Evolutionary conservation across 345 rosid genomes (phyloP).

Genomic region (Pugionium dolabratum): DNA sequence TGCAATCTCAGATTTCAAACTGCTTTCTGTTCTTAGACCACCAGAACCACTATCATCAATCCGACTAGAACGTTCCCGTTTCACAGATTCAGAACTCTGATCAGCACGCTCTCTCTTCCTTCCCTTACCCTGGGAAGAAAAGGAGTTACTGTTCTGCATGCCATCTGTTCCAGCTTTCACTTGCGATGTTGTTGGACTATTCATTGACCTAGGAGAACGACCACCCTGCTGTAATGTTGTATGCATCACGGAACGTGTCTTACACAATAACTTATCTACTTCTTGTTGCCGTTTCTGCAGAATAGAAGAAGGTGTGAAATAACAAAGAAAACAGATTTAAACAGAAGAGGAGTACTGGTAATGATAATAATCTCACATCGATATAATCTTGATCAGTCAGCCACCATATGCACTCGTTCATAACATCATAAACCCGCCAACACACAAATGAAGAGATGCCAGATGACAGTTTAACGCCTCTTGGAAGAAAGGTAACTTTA

Average conservation of each 20-base stretch:
- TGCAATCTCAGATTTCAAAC: constrained; percentile 64
- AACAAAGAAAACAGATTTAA: not conserved
- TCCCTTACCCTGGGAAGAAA: constrained; percentile 72
- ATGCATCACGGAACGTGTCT: constrained; percentile 75
- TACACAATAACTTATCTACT: constrained; percentile 71
- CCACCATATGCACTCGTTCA: constrained; percentile 83
- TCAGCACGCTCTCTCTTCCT: constrained; percentile 90
- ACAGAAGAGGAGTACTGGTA: not conserved
- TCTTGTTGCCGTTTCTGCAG: constrained; percentile 68
- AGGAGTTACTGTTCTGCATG: constrained; percentile 58
- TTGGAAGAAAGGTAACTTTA: constrained; percentile 90
- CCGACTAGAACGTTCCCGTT: constrained; percentile 68
- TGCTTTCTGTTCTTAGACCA: constrained; percentile 54
- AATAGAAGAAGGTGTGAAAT: not conserved
- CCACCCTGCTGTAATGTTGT: constrained; percentile 75
- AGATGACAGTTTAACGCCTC: constrained; percentile 74
- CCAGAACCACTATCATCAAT: constrained; percentile 69
- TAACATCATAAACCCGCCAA: constrained; percentile 78
- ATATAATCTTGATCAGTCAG: constrained; percentile 83
- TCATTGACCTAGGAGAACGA: constrained; percentile 75
- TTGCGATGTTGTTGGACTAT: constrained; percentile 79
- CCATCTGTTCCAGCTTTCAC: constrained; percentile 67
- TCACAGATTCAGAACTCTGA: constrained; percentile 67
- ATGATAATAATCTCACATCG: constrained; percentile 57
- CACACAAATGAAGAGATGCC: constrained; percentile 84